Evolutionary conservation across 179 eudicot genomes (phyloP).

Genomic region (Corrigiola litoralis): DNA sequence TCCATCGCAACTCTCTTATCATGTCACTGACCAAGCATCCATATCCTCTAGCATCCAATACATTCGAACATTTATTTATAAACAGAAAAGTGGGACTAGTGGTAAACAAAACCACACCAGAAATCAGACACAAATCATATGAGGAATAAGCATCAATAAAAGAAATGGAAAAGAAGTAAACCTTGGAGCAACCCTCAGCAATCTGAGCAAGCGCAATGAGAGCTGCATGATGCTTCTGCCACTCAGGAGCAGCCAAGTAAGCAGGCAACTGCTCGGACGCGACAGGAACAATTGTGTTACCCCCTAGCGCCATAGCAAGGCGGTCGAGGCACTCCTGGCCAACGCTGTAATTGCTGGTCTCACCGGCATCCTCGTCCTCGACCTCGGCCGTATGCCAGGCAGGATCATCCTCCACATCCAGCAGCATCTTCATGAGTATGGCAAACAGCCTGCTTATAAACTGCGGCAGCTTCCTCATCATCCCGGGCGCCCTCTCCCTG

Average conservation of each 20-base stretch:
- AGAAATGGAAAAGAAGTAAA: constrained; percentile 6
- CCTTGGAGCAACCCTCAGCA: constrained; percentile 98
- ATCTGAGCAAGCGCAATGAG: constrained; percentile 92
- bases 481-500: constrained; percentile 91
- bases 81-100: too few species aligned
- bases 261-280: constrained; percentile 80
- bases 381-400: constrained; percentile 73
- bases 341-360: constrained; percentile 79
- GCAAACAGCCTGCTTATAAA: constrained; percentile 73
- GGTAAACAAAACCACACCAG: not conserved
- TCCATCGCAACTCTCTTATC: too few species aligned
- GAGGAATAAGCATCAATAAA: not conserved
- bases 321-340: constrained; percentile 94
- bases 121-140: not conserved
- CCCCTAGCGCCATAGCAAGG: constrained; percentile 78
- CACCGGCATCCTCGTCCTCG: constrained; percentile 94
- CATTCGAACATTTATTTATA: too few species aligned
- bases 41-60: too few species aligned
- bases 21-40: too few species aligned
- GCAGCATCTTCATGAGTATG: constrained; percentile 73
- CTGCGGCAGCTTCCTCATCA: constrained; percentile 98
- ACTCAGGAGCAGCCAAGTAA: constrained; percentile 83
- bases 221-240: constrained; percentile 96
- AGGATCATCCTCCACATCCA: constrained; percentile 88
- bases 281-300: constrained; percentile 88